These are phyloP conservation scores for Mrakiaceae sp. DNA, from an alignment of 1,284 basidiomycete species.

Conservation along the genomic window DNA sequence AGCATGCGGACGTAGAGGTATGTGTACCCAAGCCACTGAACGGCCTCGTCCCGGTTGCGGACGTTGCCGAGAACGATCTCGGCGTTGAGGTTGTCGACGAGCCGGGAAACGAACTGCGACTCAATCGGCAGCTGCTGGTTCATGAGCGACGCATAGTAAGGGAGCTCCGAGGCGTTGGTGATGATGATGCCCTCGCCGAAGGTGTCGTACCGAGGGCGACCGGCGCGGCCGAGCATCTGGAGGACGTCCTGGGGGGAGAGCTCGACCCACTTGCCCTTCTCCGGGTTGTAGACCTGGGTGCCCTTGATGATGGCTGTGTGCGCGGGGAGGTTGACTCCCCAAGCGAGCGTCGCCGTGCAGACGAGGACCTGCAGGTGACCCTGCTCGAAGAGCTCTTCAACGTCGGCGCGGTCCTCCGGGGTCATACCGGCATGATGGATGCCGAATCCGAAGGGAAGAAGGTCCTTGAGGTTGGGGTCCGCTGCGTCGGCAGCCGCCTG, in stretches of 20 bases:
- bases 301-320: constrained; percentile 99
- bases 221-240: constrained; percentile 97
- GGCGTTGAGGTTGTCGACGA: constrained; percentile 94
- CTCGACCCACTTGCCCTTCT: constrained; percentile 96
- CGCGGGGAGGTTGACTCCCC: constrained; percentile 98
- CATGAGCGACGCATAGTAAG: constrained; percentile 88
- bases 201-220: constrained; percentile 94
- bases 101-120: constrained; percentile 80
- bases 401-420: constrained; percentile 80
- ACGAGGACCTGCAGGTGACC: constrained; percentile 90
- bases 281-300: constrained; percentile 97
- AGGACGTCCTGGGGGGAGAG: constrained; percentile 92
- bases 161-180: constrained; percentile 91
- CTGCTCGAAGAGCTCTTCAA: constrained; percentile 90
- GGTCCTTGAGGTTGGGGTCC: constrained; percentile 73
- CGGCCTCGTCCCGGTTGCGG: constrained; percentile 90
- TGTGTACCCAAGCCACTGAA: constrained; percentile 93
- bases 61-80: constrained; percentile 95
- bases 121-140: constrained; percentile 97
- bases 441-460: constrained; percentile 92
- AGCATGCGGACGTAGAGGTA: constrained; percentile 97
- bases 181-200: constrained; percentile 98
- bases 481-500: constrained; percentile 75
- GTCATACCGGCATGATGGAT: constrained; percentile 99
- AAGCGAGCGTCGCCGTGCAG: constrained; percentile 94